Evolutionary conservation across 257 asterid genomes (phyloP).

Genomic region (Leonotis leonurus): DNA sequence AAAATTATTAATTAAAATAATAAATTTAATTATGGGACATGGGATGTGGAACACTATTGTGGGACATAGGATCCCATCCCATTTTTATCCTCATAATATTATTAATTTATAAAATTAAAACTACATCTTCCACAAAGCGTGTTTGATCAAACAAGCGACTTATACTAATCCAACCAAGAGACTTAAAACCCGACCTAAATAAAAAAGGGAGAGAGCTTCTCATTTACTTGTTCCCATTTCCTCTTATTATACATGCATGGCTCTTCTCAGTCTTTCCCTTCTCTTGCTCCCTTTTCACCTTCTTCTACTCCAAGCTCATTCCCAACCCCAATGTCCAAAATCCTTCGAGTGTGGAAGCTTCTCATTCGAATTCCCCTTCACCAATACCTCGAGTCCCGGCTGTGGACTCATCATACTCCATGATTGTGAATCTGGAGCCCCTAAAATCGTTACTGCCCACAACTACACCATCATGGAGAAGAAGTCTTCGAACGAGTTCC

Average conservation of each 20-base stretch:
- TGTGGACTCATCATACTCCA: slow-evolving; percentile 32
- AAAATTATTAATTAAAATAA: no score
- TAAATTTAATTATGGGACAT: no score
- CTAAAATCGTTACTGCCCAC: neutral
- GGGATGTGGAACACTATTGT: no score
- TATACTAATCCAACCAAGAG: neutral
- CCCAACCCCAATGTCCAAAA: neutral
- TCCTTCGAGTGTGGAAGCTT: slow-evolving; percentile 23
- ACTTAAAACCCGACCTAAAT: no score
- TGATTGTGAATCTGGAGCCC: neutral
- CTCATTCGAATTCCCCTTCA: slow-evolving; percentile 24
- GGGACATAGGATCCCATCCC: no score
- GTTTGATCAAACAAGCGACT: neutral
- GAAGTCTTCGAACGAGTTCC: neutral
- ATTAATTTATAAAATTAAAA: no score
- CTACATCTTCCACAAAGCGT: neutral
- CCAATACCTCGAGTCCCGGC: neutral
- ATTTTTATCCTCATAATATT: no score
- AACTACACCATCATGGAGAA: neutral
- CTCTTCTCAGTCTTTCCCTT: neutral
- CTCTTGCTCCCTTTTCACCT: slow-evolving; percentile 10
- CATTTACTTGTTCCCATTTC: no score
- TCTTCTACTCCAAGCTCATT: neutral
- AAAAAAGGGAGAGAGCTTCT: neutral
- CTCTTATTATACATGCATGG: no score